Base-by-base conservation (phyloP, 441 rosid genomes). In the Kokia cookei region DNA sequence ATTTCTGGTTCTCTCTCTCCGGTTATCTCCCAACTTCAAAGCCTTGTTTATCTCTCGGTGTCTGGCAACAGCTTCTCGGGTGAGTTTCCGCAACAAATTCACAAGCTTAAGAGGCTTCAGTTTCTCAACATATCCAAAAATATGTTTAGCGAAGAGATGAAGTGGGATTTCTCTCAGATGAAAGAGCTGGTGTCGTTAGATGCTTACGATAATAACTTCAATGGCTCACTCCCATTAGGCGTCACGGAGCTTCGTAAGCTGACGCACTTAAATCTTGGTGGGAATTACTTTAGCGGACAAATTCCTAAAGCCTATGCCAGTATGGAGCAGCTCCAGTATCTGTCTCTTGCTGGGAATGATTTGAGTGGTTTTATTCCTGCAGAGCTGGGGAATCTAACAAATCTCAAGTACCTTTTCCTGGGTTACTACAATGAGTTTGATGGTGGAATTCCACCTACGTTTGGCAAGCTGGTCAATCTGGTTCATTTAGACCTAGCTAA, bases 341-440 rank as follows among this genome's bases (percentile, higher is more conserved):
- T 92, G 0, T 48, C 50, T 5, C 81, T 90, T 0, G 22, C 47
- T 8, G 50, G 24, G 0, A 85, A 89, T 80, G 47, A 76, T 48
- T 82, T 90, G 10, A 65, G 43, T 42, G 92, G 92, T 72, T 37
- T 81, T 47, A 60, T 89, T 19, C 95, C 93, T 42, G 66, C 80
- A 53, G 87, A 87, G 85, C 82, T 92, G 32, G 96, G 91, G 5
- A 89, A 94, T 68, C 85, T 94, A 40, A 92, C 89, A 0, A 77
- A 75, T 63, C 91, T 94, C 2, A 68, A 85, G 79, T 75, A 85
- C 74, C 90, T 94, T 57, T 89, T 73, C 79, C 76, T 94, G 85
- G 96, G 98, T 11, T 89, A 92, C 75, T 91, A 75, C 87, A 94
- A 92, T 76, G 85, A 76, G 11, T 94, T 83, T 69, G 85, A 85